Percentiles rank a stretch among this genome's conserved stretches.
Conservation (phyloP, 1,139 yeast species). For the Ashbya aceris region DNA sequence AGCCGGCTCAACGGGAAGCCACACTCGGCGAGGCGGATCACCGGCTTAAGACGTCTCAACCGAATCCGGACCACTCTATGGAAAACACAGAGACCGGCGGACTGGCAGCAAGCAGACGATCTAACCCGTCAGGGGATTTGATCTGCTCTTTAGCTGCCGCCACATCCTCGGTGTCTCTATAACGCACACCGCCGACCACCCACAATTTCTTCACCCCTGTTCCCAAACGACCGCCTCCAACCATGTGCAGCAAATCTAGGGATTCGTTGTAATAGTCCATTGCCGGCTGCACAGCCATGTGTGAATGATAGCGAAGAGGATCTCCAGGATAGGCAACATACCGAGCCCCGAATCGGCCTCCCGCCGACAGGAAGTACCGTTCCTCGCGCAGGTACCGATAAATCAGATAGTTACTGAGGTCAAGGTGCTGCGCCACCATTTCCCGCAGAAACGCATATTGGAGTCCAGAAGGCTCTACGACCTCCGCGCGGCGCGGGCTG, state of each 20-base stretch:
- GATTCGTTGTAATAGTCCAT: conserved; percentile 40
- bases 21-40: too few relatives aligned
- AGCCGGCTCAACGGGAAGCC: too few relatives aligned
- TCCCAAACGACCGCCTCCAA: conserved; percentile 82
- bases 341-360: conserved; percentile 83
- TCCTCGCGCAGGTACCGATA: conserved; percentile 17
- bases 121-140: not conserved
- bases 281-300: conserved; percentile 55
- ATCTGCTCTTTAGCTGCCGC: not conserved
- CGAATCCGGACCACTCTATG: conserved; percentile 79
- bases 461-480: not conserved
- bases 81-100: conserved; percentile 40
- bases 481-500: not conserved
- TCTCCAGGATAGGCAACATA: conserved; percentile 93
- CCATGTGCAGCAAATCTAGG: conserved; percentile 46
- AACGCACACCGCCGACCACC: conserved; percentile 47
- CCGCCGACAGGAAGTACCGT: conserved; percentile 64
- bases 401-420: conserved; percentile 13
- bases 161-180: conserved; percentile 15
- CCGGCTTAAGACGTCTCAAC: conserved; percentile 28
- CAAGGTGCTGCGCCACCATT: conserved; percentile 6
- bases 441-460: conserved; percentile 1
- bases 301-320: conserved; percentile 84
- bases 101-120: conserved; percentile 6
- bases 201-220: conserved; percentile 87